Conservation (phyloP, 441 rosid genomes). For the Populus hybrid region DNA sequence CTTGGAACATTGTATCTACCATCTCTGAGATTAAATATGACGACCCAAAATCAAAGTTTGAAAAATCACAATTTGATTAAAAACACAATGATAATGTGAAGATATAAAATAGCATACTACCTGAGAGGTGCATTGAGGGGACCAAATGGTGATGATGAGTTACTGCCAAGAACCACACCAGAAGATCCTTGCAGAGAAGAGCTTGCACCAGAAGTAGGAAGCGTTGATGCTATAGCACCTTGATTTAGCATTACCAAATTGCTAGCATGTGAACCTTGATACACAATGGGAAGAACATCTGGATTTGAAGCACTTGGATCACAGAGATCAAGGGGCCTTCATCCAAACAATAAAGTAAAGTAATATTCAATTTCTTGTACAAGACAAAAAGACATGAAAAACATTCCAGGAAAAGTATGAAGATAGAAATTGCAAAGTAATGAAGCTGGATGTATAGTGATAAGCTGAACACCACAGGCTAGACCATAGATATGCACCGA, state of each 20-base stretch:
- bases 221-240: constrained; percentile 54
- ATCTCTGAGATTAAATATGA: constrained; percentile 50
- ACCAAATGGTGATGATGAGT: constrained; percentile 56
- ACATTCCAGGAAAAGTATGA: constrained; percentile 10
- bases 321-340: constrained; percentile 98
- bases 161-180: constrained; percentile 57
- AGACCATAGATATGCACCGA: constrained; percentile 11
- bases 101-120: constrained; percentile 40
- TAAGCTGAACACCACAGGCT: constrained; percentile 1
- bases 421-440: background rate
- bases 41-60: constrained; percentile 18
- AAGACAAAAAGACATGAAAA: constrained; percentile 20
- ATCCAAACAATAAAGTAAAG: constrained; percentile 32
- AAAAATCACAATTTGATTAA: background rate
- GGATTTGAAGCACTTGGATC: constrained; percentile 66
- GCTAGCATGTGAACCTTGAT: constrained; percentile 58
- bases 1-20: constrained; percentile 71
- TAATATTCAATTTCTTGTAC: constrained; percentile 17
- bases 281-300: constrained; percentile 59
- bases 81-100: background rate
- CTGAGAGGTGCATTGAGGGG: constrained; percentile 64
- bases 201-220: constrained; percentile 62
- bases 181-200: constrained; percentile 65
- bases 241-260: constrained; percentile 63
- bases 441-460: constrained; percentile 4